A percentile compares a stretch with the other conserved stretches of the same genome.
These are phyloP conservation scores for Sporothrix globosa DNA, from an alignment of 2,329 filamentous ascomycete species.

Conservation along the genomic window DNA sequence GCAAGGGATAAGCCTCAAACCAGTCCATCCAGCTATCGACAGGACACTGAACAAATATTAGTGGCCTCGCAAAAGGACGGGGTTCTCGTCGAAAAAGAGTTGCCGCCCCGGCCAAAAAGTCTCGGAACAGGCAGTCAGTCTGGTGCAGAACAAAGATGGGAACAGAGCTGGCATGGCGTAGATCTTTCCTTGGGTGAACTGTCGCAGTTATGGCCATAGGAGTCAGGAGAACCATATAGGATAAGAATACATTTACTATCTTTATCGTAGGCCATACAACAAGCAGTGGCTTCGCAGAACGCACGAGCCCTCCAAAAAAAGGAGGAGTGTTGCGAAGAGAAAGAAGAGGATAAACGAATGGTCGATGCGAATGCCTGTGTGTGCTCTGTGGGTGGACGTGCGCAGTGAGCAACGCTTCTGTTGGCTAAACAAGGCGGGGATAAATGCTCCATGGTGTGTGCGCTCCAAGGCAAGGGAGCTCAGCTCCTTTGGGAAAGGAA, in stretches of 20 bases:
- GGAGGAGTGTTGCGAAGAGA: neutral
- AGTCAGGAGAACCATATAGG: neutral
- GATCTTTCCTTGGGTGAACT: neutral
- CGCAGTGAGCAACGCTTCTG: neutral
- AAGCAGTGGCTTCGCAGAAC: neutral
- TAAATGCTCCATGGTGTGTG: neutral
- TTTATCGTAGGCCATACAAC: neutral
- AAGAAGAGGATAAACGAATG: neutral
- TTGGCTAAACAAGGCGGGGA: too few species aligned
- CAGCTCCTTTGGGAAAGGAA: neutral
- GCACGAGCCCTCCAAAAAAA: constrained; percentile 5
- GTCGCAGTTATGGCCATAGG: neutral
- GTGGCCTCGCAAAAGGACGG: constrained; percentile 1
- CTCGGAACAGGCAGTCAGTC: neutral
- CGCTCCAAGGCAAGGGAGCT: constrained; percentile 4
- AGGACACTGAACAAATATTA: neutral
- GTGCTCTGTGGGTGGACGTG: constrained; percentile 12
- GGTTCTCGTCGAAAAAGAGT: neutral
- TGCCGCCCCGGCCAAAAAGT: neutral
- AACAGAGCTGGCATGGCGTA: neutral
- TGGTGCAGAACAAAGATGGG: neutral
- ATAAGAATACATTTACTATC: too few species aligned
- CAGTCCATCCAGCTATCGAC: neutral
- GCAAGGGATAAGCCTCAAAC: constrained; percentile 16
- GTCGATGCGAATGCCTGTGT: neutral